phyloP scores from a whole-genome alignment of 2,329 filamentous ascomycete species.

The Colletotrichum sp. region DNA sequence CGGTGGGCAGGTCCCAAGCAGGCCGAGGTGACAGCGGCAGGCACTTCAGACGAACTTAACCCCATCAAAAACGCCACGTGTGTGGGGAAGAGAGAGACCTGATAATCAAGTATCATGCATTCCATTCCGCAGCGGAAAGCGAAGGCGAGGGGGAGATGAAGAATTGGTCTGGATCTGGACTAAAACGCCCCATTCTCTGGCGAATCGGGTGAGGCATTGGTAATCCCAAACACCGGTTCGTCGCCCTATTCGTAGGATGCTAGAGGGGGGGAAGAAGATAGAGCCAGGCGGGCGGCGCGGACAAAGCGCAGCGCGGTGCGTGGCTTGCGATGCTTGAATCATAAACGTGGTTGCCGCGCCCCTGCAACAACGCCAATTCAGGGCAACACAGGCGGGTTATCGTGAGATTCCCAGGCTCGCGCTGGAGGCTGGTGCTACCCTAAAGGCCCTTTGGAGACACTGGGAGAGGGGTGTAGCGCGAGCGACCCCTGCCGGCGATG shows the following conservation, averaged over 20 bases:
- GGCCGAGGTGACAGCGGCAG: not conserved
- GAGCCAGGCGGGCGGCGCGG: not conserved
- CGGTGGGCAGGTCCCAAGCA: not conserved
- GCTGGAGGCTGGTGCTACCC: not conserved
- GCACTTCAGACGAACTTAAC: not conserved
- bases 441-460: not conserved
- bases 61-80: not conserved
- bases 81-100: not conserved
- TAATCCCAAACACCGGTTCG: not conserved
- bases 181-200: not conserved
- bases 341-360: not conserved
- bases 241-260: not conserved
- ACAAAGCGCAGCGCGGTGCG: not conserved
- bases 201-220: not conserved
- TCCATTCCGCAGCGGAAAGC: not conserved
- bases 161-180: not conserved
- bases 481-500: not conserved
- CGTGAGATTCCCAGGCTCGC: not conserved
- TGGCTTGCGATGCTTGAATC: not conserved
- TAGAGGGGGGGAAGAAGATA: not conserved
- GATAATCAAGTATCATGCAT: not conserved
- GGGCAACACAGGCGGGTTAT: not conserved
- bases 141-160: not conserved
- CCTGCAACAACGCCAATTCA: not conserved
- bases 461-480: not conserved